Evolutionary conservation across 1,139 yeast species (phyloP), one percentile per base, ranked within the genome.

Genomic region (Wickerhamomyces sp.): DNA sequence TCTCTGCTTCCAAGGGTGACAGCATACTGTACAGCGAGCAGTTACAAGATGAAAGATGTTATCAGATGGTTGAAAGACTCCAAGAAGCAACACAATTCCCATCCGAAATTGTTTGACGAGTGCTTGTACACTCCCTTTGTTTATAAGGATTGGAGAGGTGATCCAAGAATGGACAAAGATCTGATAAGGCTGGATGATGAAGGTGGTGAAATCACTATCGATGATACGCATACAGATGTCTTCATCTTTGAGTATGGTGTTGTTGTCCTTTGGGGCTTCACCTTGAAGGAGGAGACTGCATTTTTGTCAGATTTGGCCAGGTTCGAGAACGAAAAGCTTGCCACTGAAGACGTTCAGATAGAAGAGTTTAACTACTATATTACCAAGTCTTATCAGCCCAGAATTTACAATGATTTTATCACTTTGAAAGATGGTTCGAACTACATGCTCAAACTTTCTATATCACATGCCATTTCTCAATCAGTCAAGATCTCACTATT

Each of bases 211-310:
- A 85, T 89, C 39, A 89, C 88, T 49, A 78, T 88, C 35, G 77
- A 79, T 55, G 77, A 76, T 47, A 71, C 75, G 33, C 70, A 75
- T 27, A 81, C 82, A 18, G 97, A 88, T 55, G 67, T 87, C 8
- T 91, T 88, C 54, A 68, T 89, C 15, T 91, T 91, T 63, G 96
- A 88, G 51, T 89, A 89, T 57, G 98, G 98, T 19, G 97, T 89
- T 13, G 78, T 87, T 16, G 94, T 91, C 1, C 65, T 89, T 68
- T 91, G 98, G 98, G 97, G 98, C 1, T 91, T 85, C 53, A 75
- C 89, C 2, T 71, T 75, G 38, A 72, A 78, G 37, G 96, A 91
- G 58, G 97, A 91, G 55, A 75, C 77, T 46, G 78, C 89, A 36
- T 85, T 91, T 50, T 63, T 91, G 40, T 75, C 74, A 34, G 96